phyloP scores from a whole-genome alignment of 208 protist species.

The Vickermania ingenoplastis region DNA sequence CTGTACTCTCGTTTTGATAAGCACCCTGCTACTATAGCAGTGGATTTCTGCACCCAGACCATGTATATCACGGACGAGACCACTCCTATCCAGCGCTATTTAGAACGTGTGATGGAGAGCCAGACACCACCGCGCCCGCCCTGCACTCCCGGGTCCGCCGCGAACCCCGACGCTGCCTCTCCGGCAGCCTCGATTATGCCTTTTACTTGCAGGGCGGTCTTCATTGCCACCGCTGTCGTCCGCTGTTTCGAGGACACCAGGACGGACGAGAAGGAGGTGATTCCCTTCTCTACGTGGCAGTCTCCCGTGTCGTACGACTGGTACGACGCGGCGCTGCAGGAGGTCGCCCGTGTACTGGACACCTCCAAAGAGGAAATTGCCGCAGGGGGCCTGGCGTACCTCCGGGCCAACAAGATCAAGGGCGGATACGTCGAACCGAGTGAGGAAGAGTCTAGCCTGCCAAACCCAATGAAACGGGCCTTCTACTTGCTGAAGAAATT shows the following conservation, averaged over 20 bases:
- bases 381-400: not conserved
- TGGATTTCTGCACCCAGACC: not conserved
- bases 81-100: not conserved
- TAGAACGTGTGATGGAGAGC: not conserved
- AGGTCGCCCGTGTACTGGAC: not conserved
- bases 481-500: not conserved
- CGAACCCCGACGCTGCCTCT: not conserved
- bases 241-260: not conserved
- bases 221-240: not conserved
- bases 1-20: not conserved
- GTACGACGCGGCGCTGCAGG: not conserved
- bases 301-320: not conserved
- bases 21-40: not conserved
- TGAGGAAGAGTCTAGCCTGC: not conserved
- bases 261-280: not conserved
- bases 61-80: not conserved
- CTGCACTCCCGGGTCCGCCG: too few species aligned
- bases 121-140: too few species aligned
- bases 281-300: not conserved
- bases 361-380: not conserved
- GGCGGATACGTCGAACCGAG: not conserved
- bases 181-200: not conserved
- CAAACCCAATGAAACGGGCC: not conserved
- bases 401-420: not conserved
- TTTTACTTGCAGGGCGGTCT: not conserved